Evolutionary conservation across 371 early-diverging fungal species (phyloP), one percentile per base, ranked within the genome.

Genomic region (Smittium mucronatum): DNA sequence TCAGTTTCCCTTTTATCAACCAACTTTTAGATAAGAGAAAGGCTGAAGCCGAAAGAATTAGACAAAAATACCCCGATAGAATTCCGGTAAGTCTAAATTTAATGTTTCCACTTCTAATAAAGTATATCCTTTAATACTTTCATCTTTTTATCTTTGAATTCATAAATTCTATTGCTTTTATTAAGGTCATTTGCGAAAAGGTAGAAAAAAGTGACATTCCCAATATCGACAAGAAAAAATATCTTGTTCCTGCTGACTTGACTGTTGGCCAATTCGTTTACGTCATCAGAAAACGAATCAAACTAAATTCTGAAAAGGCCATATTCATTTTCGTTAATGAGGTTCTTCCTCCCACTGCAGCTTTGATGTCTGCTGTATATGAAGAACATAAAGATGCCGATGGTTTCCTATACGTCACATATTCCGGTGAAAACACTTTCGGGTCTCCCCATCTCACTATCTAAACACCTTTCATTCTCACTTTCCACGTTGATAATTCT

Each of bases 221-320:
- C 29, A 87, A 84, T 11, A 95, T 98, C 75, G 97, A 98, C 83
- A 96, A 96, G 88, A 97, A 96, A 78, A 98, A 97, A 80, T 98
- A 95, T 70, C 84, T 98, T 67, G 95, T 96, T 15, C 96, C 97
- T n/a, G 85, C 91, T 64, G 97, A 97, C 78, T 79, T 97, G 68
- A 97, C 95, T 0, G 93, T 97, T n/a, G 96, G 94, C 26, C 96
- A 97, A 75, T 97, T 97, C 75, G 93, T 96, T 65, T 95, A 93
- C 76, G 95, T 97, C 63, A 93, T 93, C 73, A 87, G 93, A 75
- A 93, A 92, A 80, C 86, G 93, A 73, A 92, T 93, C 81, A 91
- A 91, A 82, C 82, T 94, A 28, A 86, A 88, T 74, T 93, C 94
- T 33, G 98, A 98, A 73, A 93, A 95, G 83, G 98, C 98, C 61